Evolutionary conservation across 306 rosid genomes (phyloP).

Genomic region (Quercus suber): DNA sequence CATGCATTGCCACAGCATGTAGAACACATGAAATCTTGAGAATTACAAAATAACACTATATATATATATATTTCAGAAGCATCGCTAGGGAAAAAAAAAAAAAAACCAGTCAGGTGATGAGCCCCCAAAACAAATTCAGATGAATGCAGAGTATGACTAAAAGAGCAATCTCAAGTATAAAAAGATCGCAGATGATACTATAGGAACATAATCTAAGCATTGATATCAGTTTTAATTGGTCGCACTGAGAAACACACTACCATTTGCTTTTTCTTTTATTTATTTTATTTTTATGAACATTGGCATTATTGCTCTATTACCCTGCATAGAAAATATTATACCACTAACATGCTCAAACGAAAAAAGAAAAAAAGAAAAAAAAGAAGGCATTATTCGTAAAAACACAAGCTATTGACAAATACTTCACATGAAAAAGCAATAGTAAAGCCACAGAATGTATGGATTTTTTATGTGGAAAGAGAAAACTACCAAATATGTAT

Average conservation of each 20-base stretch:
- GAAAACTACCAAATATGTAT: not conserved
- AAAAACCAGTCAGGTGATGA: not conserved
- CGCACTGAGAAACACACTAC: not conserved
- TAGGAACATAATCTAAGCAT: not conserved
- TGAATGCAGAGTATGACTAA: not conserved
- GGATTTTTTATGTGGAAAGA: not conserved
- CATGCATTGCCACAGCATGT: not conserved
- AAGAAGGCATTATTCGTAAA: no score
- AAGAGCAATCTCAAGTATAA: not conserved
- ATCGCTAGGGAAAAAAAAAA: not conserved
- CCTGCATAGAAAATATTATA: not conserved
- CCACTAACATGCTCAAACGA: not conserved
- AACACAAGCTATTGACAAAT: not conserved
- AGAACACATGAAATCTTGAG: not conserved
- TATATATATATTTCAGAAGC: not conserved
- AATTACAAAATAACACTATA: not conserved
- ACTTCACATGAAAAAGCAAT: not conserved
- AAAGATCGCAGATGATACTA: not conserved
- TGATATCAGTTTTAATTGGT: not conserved
- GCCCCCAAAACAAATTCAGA: not conserved
- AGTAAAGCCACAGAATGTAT: not conserved
- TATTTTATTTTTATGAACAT: no score
- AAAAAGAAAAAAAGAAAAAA: not conserved
- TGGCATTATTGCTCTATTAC: not conserved
- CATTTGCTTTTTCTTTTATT: no score